Evolutionary conservation across 495 filamentous ascomycete species (phyloP), one percentile per base, ranked within the genome.

Genomic region (Neurospora pannonica): DNA sequence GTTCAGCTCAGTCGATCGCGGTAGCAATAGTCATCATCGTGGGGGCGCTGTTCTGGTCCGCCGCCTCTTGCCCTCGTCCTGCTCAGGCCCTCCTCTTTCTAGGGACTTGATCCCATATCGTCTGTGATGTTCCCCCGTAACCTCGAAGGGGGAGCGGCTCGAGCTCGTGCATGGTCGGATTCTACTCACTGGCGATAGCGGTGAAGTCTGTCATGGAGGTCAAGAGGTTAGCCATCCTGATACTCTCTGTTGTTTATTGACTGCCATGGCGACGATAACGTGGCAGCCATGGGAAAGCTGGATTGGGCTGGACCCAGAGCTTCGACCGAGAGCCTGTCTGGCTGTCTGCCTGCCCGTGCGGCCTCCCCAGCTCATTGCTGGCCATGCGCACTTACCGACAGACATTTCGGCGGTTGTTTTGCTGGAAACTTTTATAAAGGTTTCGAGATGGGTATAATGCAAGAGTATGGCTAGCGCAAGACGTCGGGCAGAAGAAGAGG

Each of bases 151-250:
- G 34, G 46, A 46, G 37, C 40, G 38, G 21, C 54, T 74, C 72
- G 67, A 38, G 67, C 71, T 42, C 67, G 69, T 40, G 10, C 67
- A 36, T 21, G 70, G 21, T 54, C 37, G 43, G 70, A 74, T 70
- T 75, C 19, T n/a, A 80, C 79, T 75, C 78, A 81, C 79, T 76
- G 74, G 79, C 78, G 40, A 81, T 38, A 5, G 71, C 11, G 36
- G 71, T 70, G 48, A 76, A 75, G 71, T 77, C 80, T 82, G 62
- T 24, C 48, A 71, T 71, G 37, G 11, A 38, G 73, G 54, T 17
- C 48, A 34, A 67, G 28, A 67, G 24, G 54, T 67, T 67, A 67
- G 54, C 31, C 17, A 67, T 34, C 15, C 7, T 34, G 28, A 17
- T 67, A 7, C 54, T 67, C 28, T 36, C 13, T 36, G 28, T 17